These are phyloP conservation scores for Coniferiporia weirii DNA, from an alignment of 1,284 basidiomycete genomes.

Conservation along the genomic window DNA sequence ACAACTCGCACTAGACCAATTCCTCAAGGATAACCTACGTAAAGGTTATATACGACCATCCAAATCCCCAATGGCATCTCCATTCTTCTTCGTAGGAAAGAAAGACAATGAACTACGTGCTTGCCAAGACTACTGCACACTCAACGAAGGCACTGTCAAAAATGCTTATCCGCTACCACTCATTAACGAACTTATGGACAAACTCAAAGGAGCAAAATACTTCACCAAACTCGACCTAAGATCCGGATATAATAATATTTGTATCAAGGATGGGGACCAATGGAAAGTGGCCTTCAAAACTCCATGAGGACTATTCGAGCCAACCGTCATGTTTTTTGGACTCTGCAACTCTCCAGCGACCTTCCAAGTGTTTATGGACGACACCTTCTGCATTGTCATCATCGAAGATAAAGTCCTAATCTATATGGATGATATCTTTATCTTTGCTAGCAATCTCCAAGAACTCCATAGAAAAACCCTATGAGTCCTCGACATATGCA, in stretches of 20 bases:
- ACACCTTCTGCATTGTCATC: background rate
- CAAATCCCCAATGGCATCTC: too few relatives aligned
- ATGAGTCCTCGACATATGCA: background rate
- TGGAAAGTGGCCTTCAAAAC: background rate
- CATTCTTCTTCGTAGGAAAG: too few relatives aligned
- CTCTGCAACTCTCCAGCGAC: background rate
- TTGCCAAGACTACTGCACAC: background rate
- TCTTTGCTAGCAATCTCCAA: too few relatives aligned
- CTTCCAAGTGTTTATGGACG: background rate
- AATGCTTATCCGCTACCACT: background rate
- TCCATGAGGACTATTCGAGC: background rate
- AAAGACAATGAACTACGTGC: background rate
- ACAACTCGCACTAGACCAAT: too few relatives aligned
- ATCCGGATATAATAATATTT: background rate
- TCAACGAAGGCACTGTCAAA: background rate
- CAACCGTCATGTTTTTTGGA: background rate
- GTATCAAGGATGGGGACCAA: background rate
- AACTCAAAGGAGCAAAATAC: background rate
- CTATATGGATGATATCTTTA: background rate
- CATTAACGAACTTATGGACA: background rate
- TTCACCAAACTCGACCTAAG: background rate
- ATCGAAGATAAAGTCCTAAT: background rate
- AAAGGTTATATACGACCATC: too few relatives aligned
- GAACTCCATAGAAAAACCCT: background rate
- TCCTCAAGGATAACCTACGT: too few relatives aligned